Conservation (phyloP, 208 protist genomes). For the Balamuthia mandrillaris region DNA sequence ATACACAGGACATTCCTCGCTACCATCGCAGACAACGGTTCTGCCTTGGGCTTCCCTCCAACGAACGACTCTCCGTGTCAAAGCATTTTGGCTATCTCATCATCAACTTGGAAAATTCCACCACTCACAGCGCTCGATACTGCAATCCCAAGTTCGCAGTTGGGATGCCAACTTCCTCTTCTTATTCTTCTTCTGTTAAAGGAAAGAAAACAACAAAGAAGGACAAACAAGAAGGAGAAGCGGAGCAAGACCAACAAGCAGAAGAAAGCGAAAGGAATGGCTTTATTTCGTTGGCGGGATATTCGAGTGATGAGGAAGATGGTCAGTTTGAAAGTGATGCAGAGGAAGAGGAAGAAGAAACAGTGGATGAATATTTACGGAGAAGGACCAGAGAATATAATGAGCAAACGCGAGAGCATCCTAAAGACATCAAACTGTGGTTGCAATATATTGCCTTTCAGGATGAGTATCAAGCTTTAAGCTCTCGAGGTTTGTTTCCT, state of each 20-base stretch:
- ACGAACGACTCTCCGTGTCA: conserved; percentile 1
- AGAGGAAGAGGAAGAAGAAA: not conserved
- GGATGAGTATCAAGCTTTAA: conserved; percentile 14
- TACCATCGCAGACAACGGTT: too few species aligned
- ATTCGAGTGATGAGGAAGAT: not conserved
- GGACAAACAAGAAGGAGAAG: too few species aligned
- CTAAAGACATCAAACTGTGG: conserved; percentile 1
- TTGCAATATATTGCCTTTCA: not conserved
- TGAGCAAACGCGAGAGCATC: not conserved
- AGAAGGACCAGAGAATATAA: not conserved
- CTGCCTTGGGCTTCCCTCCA: not conserved
- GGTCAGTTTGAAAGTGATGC: not conserved
- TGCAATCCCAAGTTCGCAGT: conserved; percentile 17
- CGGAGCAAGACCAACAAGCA: too few species aligned
- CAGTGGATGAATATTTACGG: not conserved
- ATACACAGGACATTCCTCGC: not conserved
- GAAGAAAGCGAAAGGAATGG: too few species aligned
- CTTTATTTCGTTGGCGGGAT: too few species aligned
- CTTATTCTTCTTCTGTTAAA: too few species aligned
- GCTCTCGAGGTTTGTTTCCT: too few species aligned
- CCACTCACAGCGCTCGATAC: not conserved
- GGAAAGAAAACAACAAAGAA: too few species aligned
- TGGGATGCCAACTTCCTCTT: too few species aligned
- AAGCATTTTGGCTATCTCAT: conserved; percentile 4
- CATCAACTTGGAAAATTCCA: not conserved